phyloP scores from a whole-genome alignment of 257 asterid species.

The Fraxinus cuspidata region DNA sequence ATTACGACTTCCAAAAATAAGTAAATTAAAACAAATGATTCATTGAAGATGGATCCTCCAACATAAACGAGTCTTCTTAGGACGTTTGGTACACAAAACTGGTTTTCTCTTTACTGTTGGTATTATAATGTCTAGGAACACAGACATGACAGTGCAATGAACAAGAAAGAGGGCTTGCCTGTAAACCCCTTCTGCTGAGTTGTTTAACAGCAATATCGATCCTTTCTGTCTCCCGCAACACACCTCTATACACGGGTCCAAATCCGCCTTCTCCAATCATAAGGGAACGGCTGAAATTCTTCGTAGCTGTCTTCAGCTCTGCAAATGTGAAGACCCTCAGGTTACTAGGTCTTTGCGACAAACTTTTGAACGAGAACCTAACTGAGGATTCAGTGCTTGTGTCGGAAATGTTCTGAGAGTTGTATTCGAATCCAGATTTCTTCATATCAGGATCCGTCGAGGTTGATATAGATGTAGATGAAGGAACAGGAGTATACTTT shows the following conservation, averaged over 20 bases:
- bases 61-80: not conserved
- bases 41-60: not conserved
- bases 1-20: not conserved
- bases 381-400: slow-evolving; percentile 65
- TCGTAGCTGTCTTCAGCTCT: slow-evolving; percentile 73
- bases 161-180: slow-evolving; percentile 48
- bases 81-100: not conserved
- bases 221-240: slow-evolving; percentile 40
- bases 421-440: slow-evolving; percentile 51
- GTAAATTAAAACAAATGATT: not conserved
- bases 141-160: not conserved
- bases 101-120: not conserved
- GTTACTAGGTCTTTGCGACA: slow-evolving; percentile 56
- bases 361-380: slow-evolving; percentile 47
- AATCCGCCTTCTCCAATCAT: slow-evolving; percentile 95
- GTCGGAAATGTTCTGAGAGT: slow-evolving; percentile 62
- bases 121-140: not conserved
- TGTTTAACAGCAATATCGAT: slow-evolving; percentile 84
- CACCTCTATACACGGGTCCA: slow-evolving; percentile 76
- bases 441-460: slow-evolving; percentile 47
- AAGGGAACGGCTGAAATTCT: slow-evolving; percentile 69
- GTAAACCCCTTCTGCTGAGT: slow-evolving; percentile 90
- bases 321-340: slow-evolving; percentile 58
- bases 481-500: slow-evolving; percentile 47
- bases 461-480: slow-evolving; percentile 46